Percentiles rank a stretch among this genome's conserved stretches.
Conservation (phyloP, 2,329 filamentous ascomycete genomes). For the Neofusicoccum sp. region DNA sequence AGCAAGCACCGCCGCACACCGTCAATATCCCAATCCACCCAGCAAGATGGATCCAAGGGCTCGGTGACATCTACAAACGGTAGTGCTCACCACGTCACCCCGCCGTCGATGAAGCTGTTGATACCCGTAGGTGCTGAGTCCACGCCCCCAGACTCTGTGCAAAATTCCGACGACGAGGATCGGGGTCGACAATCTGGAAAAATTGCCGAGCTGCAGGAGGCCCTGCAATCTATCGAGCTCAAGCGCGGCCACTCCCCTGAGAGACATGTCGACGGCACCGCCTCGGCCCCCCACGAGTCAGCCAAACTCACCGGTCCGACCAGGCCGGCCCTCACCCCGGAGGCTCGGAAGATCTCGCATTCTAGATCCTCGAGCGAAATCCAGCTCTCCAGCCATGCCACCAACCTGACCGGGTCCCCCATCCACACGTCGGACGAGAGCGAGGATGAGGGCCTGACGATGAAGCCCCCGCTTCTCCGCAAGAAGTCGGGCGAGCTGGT, state of each 20-base stretch:
- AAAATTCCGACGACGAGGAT: slow-evolving; percentile 82
- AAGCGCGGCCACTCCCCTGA: slow-evolving; percentile 59
- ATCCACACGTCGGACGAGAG: slow-evolving; percentile 44
- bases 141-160: slow-evolving; percentile 83
- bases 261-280: slow-evolving; percentile 27
- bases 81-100: slow-evolving; percentile 56
- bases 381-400: slow-evolving; percentile 45
- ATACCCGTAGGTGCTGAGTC: slow-evolving; percentile 83
- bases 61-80: slow-evolving; percentile 42
- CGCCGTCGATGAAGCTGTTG: slow-evolving; percentile 54
- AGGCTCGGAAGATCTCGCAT: slow-evolving; percentile 61
- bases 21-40: slow-evolving; percentile 40
- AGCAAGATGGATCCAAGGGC: slow-evolving; percentile 27
- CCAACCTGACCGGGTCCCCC: slow-evolving; percentile 39
- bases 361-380: slow-evolving; percentile 60
- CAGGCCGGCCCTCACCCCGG: slow-evolving; percentile 47
- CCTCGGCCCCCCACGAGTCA: slow-evolving; percentile 21
- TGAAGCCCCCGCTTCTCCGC: slow-evolving; percentile 87
- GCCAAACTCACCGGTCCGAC: slow-evolving; percentile 22
- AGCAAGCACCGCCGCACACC: slow-evolving; percentile 61
- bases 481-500: slow-evolving; percentile 99
- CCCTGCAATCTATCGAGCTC: slow-evolving; percentile 75
- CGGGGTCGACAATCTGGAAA: slow-evolving; percentile 46
- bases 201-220: slow-evolving; percentile 71
- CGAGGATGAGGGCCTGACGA: slow-evolving; percentile 54